Base-by-base conservation (phyloP, 176 grass and related monocot species). In the Oryza punctata region DNA sequence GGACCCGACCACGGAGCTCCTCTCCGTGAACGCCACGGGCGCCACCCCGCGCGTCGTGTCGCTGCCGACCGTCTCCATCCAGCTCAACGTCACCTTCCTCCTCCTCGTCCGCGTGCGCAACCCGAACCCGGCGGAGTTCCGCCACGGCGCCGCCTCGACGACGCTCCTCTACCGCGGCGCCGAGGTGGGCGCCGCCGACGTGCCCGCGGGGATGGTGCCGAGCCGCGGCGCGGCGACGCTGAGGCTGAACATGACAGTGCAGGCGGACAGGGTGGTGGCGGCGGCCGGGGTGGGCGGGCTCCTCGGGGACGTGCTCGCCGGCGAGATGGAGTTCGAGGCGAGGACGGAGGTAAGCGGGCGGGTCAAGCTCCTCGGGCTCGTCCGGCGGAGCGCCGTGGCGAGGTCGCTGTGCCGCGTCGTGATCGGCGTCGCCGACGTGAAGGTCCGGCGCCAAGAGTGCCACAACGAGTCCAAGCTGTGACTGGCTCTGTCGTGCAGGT, bases 121-220 rank as follows among this genome's bases (percentile, higher is more conserved):
- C 83, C 96, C 89, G 37, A 99, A 99, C 77, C 81, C 86, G 54
- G 89, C 78, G 25, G 49, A 78, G 76, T 99, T 99, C 91, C 64
- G 73, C 16, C 67, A 94, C 85, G 61, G 43, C 29, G 21, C 64
- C 9, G 85, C 89, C 27, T 19, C 67, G 35, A 70, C 91, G 35
- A 0, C 30, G 13, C 87, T 99, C 69, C 72, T 84, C 41, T 99
- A 99, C 87, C 89, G 83, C 69, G 81, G 88, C 33, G 67, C 85
- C 1, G 30, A 77, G 32, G 89, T 99, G 1, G 96, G 91, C 32
- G 63, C 75, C 33, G 87, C 83, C 8, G 71, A 30, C 35, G 72
- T 99, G 7, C 89, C 84, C 6, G 52, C 89, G 0, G 91, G 91
- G 1, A 82, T 83, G 26, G 83, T 98, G 50, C 87, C 89, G 2